Evolutionary conservation across 495 filamentous ascomycete genomes (phyloP).

Genomic region (Podospora australis): DNA sequence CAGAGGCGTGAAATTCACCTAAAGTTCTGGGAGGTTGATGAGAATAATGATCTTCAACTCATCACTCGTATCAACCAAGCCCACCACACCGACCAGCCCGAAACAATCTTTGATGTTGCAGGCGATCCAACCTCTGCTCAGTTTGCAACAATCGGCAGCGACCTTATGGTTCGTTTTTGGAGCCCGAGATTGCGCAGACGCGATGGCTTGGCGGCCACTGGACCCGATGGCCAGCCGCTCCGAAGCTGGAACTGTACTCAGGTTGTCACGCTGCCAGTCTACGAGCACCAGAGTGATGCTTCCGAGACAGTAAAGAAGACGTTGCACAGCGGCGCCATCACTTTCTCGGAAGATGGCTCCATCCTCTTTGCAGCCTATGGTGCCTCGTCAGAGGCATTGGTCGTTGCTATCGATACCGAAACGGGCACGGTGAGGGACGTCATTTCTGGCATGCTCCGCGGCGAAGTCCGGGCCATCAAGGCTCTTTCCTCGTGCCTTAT

Average conservation of each 20-base stretch:
- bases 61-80: constrained; percentile 77
- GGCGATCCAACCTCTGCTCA: constrained; percentile 56
- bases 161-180: constrained; percentile 74
- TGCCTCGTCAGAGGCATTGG: constrained; percentile 36
- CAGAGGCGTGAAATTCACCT: constrained; percentile 67
- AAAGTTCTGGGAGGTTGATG: constrained; percentile 84
- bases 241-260: constrained; percentile 68
- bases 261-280: constrained; percentile 47
- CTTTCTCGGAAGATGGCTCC: constrained; percentile 84
- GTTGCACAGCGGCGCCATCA: constrained; percentile 45
- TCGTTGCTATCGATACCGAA: constrained; percentile 53
- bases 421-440: constrained; percentile 49
- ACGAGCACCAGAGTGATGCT: constrained; percentile 32
- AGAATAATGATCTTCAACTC: constrained; percentile 60
- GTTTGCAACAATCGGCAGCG: constrained; percentile 80
- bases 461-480: constrained; percentile 48
- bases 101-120: constrained; percentile 62
- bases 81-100: constrained; percentile 51
- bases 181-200: constrained; percentile 56
- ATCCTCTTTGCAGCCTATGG: constrained; percentile 58
- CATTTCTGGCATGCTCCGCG: constrained; percentile 48
- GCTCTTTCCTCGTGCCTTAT: constrained; percentile 57
- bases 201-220: constrained; percentile 53
- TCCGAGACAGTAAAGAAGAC: constrained; percentile 8
- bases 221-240: constrained; percentile 45